A percentile compares a stretch with the other conserved stretches of the same genome.
phyloP scores from a whole-genome alignment of 2,329 filamentous ascomycete species.

The Magnaporthales sp. region DNA sequence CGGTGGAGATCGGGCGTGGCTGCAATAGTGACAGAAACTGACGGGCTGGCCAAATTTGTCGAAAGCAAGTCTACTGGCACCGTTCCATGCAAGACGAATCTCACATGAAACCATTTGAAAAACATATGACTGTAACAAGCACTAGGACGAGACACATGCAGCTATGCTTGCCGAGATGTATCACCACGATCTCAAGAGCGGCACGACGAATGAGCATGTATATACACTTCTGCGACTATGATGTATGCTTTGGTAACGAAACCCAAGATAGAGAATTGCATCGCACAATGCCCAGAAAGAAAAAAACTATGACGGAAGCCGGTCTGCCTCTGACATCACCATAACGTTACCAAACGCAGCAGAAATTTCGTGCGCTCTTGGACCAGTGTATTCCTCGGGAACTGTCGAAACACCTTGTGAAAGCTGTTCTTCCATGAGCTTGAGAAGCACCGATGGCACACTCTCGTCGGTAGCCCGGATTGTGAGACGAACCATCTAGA shows the following conservation, averaged over 20 bases:
- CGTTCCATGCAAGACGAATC: background rate
- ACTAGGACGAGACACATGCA: background rate
- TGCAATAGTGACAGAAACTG: too few relatives aligned
- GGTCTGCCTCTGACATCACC: conserved; percentile 24
- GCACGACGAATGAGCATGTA: background rate
- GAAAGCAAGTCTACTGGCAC: too few relatives aligned
- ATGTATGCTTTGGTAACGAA: background rate
- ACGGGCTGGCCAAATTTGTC: too few relatives aligned
- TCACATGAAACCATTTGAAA: too few relatives aligned
- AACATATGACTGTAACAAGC: background rate
- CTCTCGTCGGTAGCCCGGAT: conserved; percentile 88
- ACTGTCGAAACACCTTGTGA: conserved; percentile 40
- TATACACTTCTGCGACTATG: background rate
- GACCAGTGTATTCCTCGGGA: conserved; percentile 29
- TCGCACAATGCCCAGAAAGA: background rate
- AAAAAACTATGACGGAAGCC: background rate
- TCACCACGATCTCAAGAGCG: background rate
- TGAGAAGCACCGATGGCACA: conserved; percentile 71
- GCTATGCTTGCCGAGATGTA: background rate
- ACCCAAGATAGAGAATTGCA: background rate
- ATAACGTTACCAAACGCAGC: conserved; percentile 48
- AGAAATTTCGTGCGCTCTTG: conserved; percentile 41
- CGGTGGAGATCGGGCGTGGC: too few relatives aligned
- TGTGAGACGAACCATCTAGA: conserved; percentile 88
- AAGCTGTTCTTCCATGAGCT: conserved; percentile 80